These are phyloP conservation scores for Aspergillus phoenicis DNA, from an alignment of 2,329 filamentous ascomycete genomes.

Conservation along the genomic window DNA sequence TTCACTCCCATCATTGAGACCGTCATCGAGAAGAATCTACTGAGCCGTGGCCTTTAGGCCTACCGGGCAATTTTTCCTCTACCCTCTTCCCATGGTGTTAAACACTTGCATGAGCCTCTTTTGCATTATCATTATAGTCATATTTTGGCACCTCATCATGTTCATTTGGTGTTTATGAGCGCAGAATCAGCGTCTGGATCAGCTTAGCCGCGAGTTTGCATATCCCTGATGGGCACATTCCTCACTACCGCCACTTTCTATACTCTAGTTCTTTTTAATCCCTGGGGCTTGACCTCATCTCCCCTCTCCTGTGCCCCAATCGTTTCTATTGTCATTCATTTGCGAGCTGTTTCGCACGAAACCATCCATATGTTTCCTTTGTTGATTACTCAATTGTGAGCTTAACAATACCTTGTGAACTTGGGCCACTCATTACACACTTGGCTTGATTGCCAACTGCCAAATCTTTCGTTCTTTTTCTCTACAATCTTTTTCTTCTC, in stretches of 20 bases:
- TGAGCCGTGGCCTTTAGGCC: conserved; percentile 1
- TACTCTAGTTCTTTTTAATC: conserved; percentile 16
- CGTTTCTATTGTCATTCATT: conserved; percentile 20
- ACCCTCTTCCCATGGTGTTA: conserved; percentile 4
- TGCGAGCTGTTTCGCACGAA: conserved; percentile 20
- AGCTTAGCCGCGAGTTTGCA: conserved; percentile 1
- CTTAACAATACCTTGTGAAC: conserved; percentile 14
- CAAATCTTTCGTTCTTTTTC: not conserved
- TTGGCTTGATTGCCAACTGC: conserved; percentile 11
- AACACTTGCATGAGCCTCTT: conserved; percentile 4
- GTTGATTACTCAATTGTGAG: conserved; percentile 22
- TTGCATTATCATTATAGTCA: not conserved
- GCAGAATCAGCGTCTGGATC: conserved; percentile 7
- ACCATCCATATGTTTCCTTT: conserved; percentile 25
- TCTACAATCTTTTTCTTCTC: conserved; percentile 5
- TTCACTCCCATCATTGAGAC: conserved; percentile 39
- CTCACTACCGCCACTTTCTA: conserved; percentile 1
- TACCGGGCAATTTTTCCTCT: conserved; percentile 2
- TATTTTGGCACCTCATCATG: not conserved
- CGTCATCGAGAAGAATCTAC: not conserved
- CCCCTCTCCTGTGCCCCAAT: conserved; percentile 18
- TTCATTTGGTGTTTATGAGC: conserved; percentile 7
- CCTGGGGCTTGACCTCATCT: conserved; percentile 12
- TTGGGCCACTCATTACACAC: conserved; percentile 22
- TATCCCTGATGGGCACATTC: conserved; percentile 1